Percentiles rank a stretch among this genome's conserved stretches.
These are phyloP conservation scores for Zostera marina DNA, from an alignment of 116 monocot species.

Conservation along the genomic window DNA sequence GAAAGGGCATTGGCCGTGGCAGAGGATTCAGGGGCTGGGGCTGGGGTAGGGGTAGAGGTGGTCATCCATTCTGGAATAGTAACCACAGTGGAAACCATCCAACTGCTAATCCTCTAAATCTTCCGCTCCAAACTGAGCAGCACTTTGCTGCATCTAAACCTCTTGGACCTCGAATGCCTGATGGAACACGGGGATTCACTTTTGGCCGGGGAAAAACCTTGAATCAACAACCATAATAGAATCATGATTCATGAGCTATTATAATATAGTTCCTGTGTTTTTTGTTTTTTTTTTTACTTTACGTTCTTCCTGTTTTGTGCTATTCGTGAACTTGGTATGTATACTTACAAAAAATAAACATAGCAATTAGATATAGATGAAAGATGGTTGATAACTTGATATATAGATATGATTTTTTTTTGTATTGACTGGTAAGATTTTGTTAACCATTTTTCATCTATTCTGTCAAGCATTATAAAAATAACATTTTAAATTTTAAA, in stretches of 20 bases:
- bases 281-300: too few species aligned
- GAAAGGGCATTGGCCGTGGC: slow-evolving; percentile 36
- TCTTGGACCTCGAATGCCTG: slow-evolving; percentile 83
- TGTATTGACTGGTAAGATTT: too few species aligned
- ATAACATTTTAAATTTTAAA: too few species aligned
- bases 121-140: slow-evolving; percentile 16
- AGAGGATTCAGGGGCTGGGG: slow-evolving; percentile 25
- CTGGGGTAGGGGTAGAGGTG: slow-evolving; percentile 23
- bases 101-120: slow-evolving; percentile 30
- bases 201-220: slow-evolving; percentile 59
- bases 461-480: too few species aligned
- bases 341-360: too few species aligned
- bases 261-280: background rate
- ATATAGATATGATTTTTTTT: too few species aligned
- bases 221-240: background rate
- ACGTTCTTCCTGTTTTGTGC: too few species aligned
- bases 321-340: too few species aligned
- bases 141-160: slow-evolving; percentile 19
- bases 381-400: too few species aligned
- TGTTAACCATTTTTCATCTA: too few species aligned
- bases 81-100: slow-evolving; percentile 19
- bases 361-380: too few species aligned
- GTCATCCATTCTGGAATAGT: slow-evolving; percentile 15
- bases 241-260: background rate
- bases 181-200: slow-evolving; percentile 76